Evolutionary conservation across 305 asterid species (phyloP), one percentile per base, ranked within the genome.

Genomic region (Petunia hybrid): DNA sequence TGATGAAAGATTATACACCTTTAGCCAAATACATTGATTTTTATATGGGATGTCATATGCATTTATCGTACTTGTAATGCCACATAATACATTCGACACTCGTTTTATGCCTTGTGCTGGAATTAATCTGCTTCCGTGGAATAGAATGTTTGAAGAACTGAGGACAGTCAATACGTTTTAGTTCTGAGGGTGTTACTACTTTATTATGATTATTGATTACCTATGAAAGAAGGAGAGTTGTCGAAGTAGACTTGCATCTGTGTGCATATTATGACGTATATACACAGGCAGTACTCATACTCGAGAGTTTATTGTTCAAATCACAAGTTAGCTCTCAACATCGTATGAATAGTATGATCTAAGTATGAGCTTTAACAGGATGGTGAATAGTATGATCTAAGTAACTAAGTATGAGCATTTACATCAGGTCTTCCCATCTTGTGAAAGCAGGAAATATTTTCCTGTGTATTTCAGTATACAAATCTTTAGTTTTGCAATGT

Each of bases 171-270:
- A 56, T 56, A 8, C 45, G 4, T 45, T 45, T 46, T 9, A 69
- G 5, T 45, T 45, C 9, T 16, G 13, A 22, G 4, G 22, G 1
- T 45, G 59, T 70, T 51, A 8, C 46, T 42, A 38, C 14, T 67
- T 41, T 12, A 3, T 14, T 56, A 56, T n/a, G 16, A 43, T 66
- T 65, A 40, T 65, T 41, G 55, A 55, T 1, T 68, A 8, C 76
- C 16, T 38, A 12, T 64, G 45, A 39, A 6, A 67, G 56, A 8
- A n/a, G 76, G 39, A 42, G 14, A 68, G 7, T 41, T 41, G 12
- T 67, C 35, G 75, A 22, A 45, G 9, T 71, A 46, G 43, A 71
- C 43, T 48, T 48, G 13, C 78, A 48, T 71, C 31, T 70, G 12
- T 69, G 42, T 70, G 42, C 46, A 5, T 70, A 46, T 4, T 46